Percentiles rank a stretch among this genome's conserved stretches.
Conservation (phyloP, 805 yeast genomes). For the Cyberlindnera xishuangbannaensis region DNA sequence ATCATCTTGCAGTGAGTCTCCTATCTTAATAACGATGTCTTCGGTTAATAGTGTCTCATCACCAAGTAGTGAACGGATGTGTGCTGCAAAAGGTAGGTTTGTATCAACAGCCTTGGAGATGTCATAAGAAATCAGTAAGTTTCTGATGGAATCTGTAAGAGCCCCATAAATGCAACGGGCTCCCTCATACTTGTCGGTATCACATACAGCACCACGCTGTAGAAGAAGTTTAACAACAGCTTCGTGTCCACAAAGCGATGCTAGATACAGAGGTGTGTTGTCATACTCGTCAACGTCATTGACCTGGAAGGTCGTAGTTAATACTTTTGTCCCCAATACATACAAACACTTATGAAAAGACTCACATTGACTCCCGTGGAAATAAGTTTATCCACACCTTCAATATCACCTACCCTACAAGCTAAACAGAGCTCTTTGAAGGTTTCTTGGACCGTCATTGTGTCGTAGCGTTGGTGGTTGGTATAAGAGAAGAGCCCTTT, state of each 20-base stretch:
- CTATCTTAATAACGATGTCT: constrained; percentile 17
- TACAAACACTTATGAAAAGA: constrained; percentile 2
- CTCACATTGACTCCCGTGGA: constrained; percentile 44
- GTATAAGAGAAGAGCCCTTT: too few species aligned
- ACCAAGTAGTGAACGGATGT: constrained; percentile 44
- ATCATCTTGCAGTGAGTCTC: constrained; percentile 4
- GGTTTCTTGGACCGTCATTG: too few species aligned
- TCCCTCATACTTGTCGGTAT: constrained; percentile 77
- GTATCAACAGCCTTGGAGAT: constrained; percentile 63
- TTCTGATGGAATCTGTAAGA: constrained; percentile 57
- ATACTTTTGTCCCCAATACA: neutral
- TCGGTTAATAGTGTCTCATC: constrained; percentile 15
- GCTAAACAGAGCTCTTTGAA: constrained; percentile 25
- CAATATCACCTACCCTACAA: constrained; percentile 65
- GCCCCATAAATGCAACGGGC: constrained; percentile 78
- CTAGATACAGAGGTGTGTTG: constrained; percentile 67
- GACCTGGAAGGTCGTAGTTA: constrained; percentile 8
- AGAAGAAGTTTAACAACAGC: constrained; percentile 55
- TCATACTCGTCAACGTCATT: constrained; percentile 62
- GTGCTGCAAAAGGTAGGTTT: constrained; percentile 68
- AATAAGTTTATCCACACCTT: constrained; percentile 51
- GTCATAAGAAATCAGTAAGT: constrained; percentile 52
- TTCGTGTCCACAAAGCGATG: constrained; percentile 71
- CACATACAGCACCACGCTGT: constrained; percentile 68
- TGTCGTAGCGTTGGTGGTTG: too few species aligned